These are phyloP conservation scores for Aspergillus funiculosus DNA, from an alignment of 495 filamentous ascomycete species.

Conservation along the genomic window DNA sequence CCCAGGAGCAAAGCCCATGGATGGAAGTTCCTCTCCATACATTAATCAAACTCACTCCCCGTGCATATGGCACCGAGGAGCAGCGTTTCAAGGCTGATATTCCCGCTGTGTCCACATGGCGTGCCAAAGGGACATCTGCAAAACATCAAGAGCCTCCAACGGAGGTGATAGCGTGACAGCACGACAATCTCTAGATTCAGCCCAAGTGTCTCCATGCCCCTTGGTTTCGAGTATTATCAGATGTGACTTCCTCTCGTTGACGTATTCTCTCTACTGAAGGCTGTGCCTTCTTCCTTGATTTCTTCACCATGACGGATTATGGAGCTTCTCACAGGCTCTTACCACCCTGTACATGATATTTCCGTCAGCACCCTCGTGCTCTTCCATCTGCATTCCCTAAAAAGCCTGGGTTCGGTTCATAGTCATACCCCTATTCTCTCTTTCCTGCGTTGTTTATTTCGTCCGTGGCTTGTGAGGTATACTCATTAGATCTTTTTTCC, in stretches of 20 bases:
- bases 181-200: not conserved
- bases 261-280: not conserved
- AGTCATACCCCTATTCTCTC: not conserved
- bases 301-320: not conserved
- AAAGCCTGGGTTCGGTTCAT: not conserved
- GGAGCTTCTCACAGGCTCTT: not conserved
- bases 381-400: not conserved
- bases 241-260: not conserved
- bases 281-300: slow-evolving; percentile 9
- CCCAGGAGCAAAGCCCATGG: slow-evolving; percentile 92
- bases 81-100: slow-evolving; percentile 84
- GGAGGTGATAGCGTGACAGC: slow-evolving; percentile 15
- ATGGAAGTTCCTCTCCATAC: slow-evolving; percentile 94
- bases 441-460: not conserved
- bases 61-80: slow-evolving; percentile 88
- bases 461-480: too few relatives aligned
- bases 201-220: too few relatives aligned
- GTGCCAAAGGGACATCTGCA: slow-evolving; percentile 83
- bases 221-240: not conserved
- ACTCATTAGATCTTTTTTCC: slow-evolving; percentile 9
- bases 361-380: not conserved
- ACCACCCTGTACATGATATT: not conserved
- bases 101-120: slow-evolving; percentile 88
- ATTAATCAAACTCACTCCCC: slow-evolving; percentile 89
- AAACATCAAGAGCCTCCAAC: slow-evolving; percentile 54